Conservation (phyloP, 2,329 filamentous ascomycete species). For the Amauroascus verrucosus region DNA sequence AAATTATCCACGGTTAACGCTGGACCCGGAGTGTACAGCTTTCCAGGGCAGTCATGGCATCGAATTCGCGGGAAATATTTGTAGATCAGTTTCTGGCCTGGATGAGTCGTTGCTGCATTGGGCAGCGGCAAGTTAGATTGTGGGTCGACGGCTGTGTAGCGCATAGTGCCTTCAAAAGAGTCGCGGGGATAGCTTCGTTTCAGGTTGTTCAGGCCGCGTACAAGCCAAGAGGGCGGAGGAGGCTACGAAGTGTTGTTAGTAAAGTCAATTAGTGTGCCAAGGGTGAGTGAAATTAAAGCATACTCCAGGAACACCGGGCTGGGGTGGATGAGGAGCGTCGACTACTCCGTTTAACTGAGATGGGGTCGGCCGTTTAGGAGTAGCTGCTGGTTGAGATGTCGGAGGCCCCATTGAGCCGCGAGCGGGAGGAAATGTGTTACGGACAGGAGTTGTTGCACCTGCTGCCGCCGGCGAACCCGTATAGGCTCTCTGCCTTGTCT, state of each 20-base stretch:
- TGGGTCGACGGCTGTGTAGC: conserved; percentile 69
- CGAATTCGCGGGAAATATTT: conserved; percentile 82
- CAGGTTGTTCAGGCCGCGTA: conserved; percentile 60
- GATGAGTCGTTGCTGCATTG: conserved; percentile 40
- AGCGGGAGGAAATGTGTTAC: conserved; percentile 37
- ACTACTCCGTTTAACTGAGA: conserved; percentile 36
- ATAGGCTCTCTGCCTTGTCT: conserved; percentile 30
- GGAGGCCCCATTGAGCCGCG: conserved; percentile 21
- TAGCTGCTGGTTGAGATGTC: conserved; percentile 18
- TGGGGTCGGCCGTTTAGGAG: conserved; percentile 24
- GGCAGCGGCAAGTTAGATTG: conserved; percentile 57
- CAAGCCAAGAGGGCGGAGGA: conserved; percentile 77
- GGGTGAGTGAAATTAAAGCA: conserved; percentile 24
- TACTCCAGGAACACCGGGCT: conserved; percentile 35
- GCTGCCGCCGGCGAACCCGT: conserved; percentile 35
- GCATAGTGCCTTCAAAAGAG: conserved; percentile 82
- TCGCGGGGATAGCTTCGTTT: conserved; percentile 64
- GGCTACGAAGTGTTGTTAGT: conserved; percentile 48
- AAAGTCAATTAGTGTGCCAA: conserved; percentile 3
- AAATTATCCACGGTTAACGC: conserved; percentile 82
- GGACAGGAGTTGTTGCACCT: conserved; percentile 18
- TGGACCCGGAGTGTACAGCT: conserved; percentile 84
- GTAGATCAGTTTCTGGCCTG: conserved; percentile 57
- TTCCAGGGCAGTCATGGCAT: conserved; percentile 85
- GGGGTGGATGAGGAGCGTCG: conserved; percentile 36